These are phyloP conservation scores for Phialophora macrospora DNA, from an alignment of 2,329 filamentous ascomycete genomes.

Conservation along the genomic window DNA sequence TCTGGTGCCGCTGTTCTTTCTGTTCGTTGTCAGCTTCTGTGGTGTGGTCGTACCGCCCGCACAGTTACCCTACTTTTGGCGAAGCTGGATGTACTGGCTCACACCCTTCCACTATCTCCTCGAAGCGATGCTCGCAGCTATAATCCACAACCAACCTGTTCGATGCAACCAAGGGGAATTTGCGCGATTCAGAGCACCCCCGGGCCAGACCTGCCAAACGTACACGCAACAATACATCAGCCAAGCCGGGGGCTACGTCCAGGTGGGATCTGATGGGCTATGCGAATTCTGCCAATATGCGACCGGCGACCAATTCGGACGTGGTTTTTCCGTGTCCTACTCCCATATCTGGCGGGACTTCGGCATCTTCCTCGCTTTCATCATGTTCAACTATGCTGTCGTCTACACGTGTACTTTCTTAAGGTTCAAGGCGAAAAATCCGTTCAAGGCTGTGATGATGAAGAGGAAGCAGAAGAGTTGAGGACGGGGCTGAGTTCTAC, in stretches of 20 bases:
- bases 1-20: slow-evolving; percentile 71
- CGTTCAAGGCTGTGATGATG: slow-evolving; percentile 25
- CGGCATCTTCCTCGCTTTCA: slow-evolving; percentile 76
- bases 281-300: slow-evolving; percentile 57
- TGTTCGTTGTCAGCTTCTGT: slow-evolving; percentile 73
- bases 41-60: slow-evolving; percentile 71
- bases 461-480: slow-evolving; percentile 25
- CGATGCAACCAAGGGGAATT: slow-evolving; percentile 70
- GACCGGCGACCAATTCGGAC: slow-evolving; percentile 49
- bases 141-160: slow-evolving; percentile 69
- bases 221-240: slow-evolving; percentile 62
- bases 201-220: slow-evolving; percentile 63
- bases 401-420: slow-evolving; percentile 34
- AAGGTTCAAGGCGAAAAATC: slow-evolving; percentile 37
- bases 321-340: slow-evolving; percentile 59
- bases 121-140: slow-evolving; percentile 69
- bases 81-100: slow-evolving; percentile 67
- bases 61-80: slow-evolving; percentile 71
- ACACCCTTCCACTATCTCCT: slow-evolving; percentile 84
- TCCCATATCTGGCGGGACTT: slow-evolving; percentile 76
- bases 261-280: slow-evolving; percentile 48
- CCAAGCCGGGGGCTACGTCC: slow-evolving; percentile 53
- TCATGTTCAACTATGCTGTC: slow-evolving; percentile 66
- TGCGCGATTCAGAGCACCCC: slow-evolving; percentile 58
- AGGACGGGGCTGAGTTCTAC: not conserved